Evolutionary conservation across 192 early-diverging fungal genomes (phyloP), one percentile per base, ranked within the genome.

Genomic region (Coemansia umbellata): DNA sequence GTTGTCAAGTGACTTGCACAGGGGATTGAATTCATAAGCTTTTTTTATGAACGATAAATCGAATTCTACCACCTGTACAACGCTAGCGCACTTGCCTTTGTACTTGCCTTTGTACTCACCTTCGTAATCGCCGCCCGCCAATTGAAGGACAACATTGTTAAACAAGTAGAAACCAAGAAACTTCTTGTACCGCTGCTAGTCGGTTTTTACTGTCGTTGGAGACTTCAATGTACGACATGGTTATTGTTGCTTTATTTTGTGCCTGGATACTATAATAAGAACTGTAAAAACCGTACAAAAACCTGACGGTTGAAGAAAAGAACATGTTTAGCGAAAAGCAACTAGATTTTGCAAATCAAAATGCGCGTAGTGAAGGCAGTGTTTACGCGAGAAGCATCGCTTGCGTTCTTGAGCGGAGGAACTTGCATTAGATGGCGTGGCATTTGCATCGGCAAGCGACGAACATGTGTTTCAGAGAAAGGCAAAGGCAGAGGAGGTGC

Each of bases 131-230:
- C 24, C 11, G 47, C 67, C 69, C 19, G 72, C 42, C 15, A 54
- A 69, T 19, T 49, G 55, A 51, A 63, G 69, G 41, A 78, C 52
- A n/a, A 68, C 65, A 19, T 58, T 69, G 19, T 78, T 64, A 32
- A 59, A 37, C 9, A 60, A 23, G 60, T 72, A 30, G 30, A 55
- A 60, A 21, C 22, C 18, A 28, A 68, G 52, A 31, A 78, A 78
- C 53, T 71, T 64, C 17, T 67, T 56, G 58, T 72, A 78, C 55
- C 69, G 75, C 63, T 72, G 60, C 53, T 60, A 51, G 54, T 78
- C 75, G 49, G 69, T 68, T 69, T n/a, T 78, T 67, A 56, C 64
- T 69, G 55, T 71, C 65, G 21, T 48, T 58, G 18, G 58, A 40
- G 27, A 41, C 65, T 23, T 60, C 51, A 15, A 55, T 47, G 42